Conservation (phyloP, 495 filamentous ascomycete species). For the Rostrohypoxylon terebratum region DNA sequence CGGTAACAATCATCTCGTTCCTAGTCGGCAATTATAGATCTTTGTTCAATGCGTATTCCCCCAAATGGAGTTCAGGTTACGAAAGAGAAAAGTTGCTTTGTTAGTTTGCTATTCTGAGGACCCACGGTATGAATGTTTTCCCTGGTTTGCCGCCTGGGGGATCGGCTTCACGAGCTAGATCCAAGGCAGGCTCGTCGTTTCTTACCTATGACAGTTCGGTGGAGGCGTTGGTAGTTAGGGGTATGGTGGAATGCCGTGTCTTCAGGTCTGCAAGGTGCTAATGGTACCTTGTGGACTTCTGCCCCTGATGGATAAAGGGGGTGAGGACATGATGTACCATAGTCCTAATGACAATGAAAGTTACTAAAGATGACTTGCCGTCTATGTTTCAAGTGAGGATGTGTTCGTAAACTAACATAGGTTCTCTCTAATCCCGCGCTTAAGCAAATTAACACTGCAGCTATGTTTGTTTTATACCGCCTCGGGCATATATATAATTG, state of each 20-base stretch:
- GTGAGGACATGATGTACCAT: background rate
- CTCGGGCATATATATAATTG: background rate
- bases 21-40: background rate
- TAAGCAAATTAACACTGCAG: background rate
- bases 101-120: background rate
- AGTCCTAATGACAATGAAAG: background rate
- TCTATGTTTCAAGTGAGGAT: background rate
- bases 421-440: too few relatives aligned
- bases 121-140: background rate
- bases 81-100: conserved; percentile 36
- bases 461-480: background rate
- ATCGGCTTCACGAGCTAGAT: background rate
- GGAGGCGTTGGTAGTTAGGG: background rate
- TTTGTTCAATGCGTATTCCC: background rate
- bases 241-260: background rate
- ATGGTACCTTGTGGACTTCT: background rate
- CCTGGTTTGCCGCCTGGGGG: background rate
- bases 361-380: background rate
- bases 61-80: conserved; percentile 26
- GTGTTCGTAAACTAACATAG: background rate
- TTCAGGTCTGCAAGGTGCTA: background rate
- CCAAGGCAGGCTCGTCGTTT: background rate
- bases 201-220: background rate
- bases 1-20: background rate
- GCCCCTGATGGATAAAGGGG: background rate